These are phyloP conservation scores for Scedosporium apiospermum DNA, from an alignment of 2,329 filamentous ascomycete genomes.

Conservation along the genomic window DNA sequence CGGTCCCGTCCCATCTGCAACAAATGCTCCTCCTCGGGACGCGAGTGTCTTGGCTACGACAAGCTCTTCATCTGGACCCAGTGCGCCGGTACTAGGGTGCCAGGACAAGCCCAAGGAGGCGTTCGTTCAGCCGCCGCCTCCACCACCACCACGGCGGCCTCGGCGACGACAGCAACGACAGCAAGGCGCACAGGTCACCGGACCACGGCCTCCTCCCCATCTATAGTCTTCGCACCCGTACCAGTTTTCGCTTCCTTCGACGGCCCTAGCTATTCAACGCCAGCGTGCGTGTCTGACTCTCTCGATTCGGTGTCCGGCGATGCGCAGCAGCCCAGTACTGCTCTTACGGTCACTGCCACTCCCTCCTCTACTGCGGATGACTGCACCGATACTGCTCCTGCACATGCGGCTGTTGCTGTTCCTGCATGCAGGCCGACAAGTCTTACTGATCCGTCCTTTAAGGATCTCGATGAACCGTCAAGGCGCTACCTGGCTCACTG, in stretches of 20 bases:
- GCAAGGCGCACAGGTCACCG: neutral
- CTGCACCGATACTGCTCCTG: neutral
- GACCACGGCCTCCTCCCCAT: neutral
- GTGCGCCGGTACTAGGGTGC: slow-evolving; percentile 6
- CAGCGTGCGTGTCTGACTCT: neutral
- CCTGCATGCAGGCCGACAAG: slow-evolving; percentile 13
- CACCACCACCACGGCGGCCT: too few species aligned
- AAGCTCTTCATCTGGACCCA: slow-evolving; percentile 51
- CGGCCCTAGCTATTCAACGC: neutral
- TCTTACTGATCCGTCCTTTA: slow-evolving; percentile 45
- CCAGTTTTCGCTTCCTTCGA: neutral
- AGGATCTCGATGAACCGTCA: slow-evolving; percentile 37
- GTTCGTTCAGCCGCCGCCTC: too few species aligned
- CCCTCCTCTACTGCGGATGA: neutral
- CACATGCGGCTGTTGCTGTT: neutral
- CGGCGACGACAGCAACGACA: neutral
- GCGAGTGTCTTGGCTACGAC: slow-evolving; percentile 53
- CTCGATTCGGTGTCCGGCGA: neutral
- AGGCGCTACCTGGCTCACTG: slow-evolving; percentile 42
- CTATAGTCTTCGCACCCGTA: neutral
- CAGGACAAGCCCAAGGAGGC: neutral
- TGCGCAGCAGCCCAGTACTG: neutral
- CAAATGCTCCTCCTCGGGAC: slow-evolving; percentile 46
- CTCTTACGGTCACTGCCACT: neutral
- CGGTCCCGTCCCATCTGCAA: slow-evolving; percentile 48